Evolutionary conservation across 2,329 filamentous ascomycete species (phyloP).

Genomic region (Dendryphion nanum): DNA sequence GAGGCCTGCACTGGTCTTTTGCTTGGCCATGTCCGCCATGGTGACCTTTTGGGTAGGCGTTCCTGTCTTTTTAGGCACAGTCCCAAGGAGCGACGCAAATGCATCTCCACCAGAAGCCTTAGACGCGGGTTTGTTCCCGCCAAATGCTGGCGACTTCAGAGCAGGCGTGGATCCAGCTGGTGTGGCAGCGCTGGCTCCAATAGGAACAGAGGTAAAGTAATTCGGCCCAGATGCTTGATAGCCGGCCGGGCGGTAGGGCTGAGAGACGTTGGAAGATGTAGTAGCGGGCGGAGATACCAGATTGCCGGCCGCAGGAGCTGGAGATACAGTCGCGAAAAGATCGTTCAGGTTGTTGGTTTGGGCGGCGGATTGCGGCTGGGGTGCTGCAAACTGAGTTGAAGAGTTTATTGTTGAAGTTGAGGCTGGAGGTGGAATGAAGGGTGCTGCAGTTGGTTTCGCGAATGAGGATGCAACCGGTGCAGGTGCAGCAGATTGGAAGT

Average conservation of each 20-base stretch:
- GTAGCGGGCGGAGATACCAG: conserved; percentile 51
- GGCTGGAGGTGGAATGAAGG: conserved; percentile 47
- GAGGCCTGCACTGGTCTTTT: conserved; percentile 91
- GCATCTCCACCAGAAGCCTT: conserved; percentile 69
- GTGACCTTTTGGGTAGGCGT: conserved; percentile 66
- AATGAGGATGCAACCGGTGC: conserved; percentile 42
- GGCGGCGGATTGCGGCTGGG: conserved; percentile 79
- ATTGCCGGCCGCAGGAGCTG: conserved; percentile 56
- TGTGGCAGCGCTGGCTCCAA: conserved; percentile 28
- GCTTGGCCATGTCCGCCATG: conserved; percentile 93
- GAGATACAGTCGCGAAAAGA: conserved; percentile 80
- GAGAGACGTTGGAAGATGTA: conserved; percentile 38
- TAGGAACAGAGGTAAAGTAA: conserved; percentile 82
- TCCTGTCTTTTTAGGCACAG: conserved; percentile 70
- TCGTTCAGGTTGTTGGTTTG: conserved; percentile 78
- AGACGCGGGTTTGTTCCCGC: conserved; percentile 42
- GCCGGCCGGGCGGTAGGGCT: conserved; percentile 57
- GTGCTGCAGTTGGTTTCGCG: conserved; percentile 47
- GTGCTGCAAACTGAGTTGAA: conserved; percentile 72
- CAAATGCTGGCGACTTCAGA: conserved; percentile 37
- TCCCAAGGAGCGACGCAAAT: conserved; percentile 84
- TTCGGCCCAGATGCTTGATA: conserved; percentile 83
- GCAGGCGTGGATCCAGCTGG: conserved; percentile 43
- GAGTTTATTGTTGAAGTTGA: conserved; percentile 50
- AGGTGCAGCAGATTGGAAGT: conserved; percentile 81